A percentile compares a stretch with the other conserved stretches of the same genome.
phyloP scores from a whole-genome alignment of 1,139 yeast genomes.

The Candida mesenterica region DNA sequence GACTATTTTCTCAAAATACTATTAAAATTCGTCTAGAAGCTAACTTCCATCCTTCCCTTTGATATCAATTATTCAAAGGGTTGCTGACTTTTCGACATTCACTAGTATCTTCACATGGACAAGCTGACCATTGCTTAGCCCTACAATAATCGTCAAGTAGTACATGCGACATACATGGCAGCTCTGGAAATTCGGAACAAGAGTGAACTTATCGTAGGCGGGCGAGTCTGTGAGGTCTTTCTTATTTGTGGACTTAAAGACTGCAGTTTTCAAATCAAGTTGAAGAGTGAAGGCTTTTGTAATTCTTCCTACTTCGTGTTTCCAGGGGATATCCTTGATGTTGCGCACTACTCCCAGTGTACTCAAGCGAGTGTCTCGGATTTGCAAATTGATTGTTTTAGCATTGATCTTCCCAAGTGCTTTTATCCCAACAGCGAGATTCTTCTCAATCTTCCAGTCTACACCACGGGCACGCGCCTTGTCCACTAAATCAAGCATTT shows the following conservation, averaged over 20 bases:
- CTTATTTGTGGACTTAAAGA: neutral
- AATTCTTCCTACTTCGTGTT: neutral
- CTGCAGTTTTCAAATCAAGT: neutral
- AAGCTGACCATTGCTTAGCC: conserved; percentile 19
- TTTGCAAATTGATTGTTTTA: conserved; percentile 22
- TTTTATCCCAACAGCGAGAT: conserved; percentile 32
- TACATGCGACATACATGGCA: conserved; percentile 24
- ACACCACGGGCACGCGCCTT: conserved; percentile 1
- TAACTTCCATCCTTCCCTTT: too few species aligned
- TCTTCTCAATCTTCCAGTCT: conserved; percentile 23
- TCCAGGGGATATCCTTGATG: neutral
- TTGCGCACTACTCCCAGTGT: too few species aligned
- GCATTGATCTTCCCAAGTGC: conserved; percentile 29
- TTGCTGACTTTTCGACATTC: too few species aligned
- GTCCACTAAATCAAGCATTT: neutral
- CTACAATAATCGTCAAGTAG: conserved; percentile 18
- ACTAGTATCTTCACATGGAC: conserved; percentile 20
- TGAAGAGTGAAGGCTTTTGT: neutral
- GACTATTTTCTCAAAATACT: too few species aligned
- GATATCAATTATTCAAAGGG: too few species aligned
- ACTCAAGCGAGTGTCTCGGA: neutral
- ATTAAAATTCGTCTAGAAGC: too few species aligned
- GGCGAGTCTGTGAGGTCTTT: neutral
- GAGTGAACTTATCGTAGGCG: conserved; percentile 16
- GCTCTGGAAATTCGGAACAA: conserved; percentile 26